phyloP scores from a whole-genome alignment of 2,329 filamentous ascomycete species.

The Corynespora cassiicola region DNA sequence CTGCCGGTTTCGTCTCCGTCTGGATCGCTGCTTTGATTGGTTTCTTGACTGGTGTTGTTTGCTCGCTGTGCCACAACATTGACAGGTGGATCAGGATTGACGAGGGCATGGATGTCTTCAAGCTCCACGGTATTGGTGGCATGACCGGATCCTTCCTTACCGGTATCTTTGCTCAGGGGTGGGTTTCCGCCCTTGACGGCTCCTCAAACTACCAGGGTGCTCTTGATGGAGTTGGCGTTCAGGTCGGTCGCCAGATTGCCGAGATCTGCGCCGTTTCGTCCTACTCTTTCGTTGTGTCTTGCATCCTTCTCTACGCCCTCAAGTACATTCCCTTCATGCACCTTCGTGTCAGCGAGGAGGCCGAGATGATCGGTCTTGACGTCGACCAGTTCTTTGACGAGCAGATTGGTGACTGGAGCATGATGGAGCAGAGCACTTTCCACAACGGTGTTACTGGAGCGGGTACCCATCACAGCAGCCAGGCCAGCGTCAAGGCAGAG shows the following conservation, averaged over 20 bases:
- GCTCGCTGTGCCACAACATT: constrained; percentile 57
- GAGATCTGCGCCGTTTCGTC: constrained; percentile 61
- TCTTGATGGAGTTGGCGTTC: constrained; percentile 62
- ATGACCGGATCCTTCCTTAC: constrained; percentile 65
- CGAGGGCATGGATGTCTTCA: constrained; percentile 67
- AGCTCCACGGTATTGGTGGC: constrained; percentile 64
- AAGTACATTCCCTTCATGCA: constrained; percentile 63
- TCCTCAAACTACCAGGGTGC: constrained; percentile 55
- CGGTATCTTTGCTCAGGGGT: constrained; percentile 61
- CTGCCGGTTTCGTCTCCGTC: constrained; percentile 59
- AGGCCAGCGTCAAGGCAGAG: constrained; percentile 31
- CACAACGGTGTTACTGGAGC: no score
- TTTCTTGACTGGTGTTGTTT: constrained; percentile 61
- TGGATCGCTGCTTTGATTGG: constrained; percentile 64
- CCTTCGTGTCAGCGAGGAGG: constrained; percentile 61
- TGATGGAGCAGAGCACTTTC: constrained; percentile 39
- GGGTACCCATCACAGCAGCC: constrained; percentile 22
- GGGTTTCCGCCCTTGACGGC: constrained; percentile 59
- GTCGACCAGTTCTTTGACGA: constrained; percentile 63
- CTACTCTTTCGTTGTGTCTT: constrained; percentile 62
- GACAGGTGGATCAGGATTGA: constrained; percentile 63
- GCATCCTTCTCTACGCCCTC: constrained; percentile 58
- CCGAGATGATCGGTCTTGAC: constrained; percentile 62
- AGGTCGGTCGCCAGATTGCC: constrained; percentile 63
- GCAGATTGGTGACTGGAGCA: constrained; percentile 61